phyloP scores from a whole-genome alignment of 139 green algal genomes.

The Coelastrella sp. region DNA sequence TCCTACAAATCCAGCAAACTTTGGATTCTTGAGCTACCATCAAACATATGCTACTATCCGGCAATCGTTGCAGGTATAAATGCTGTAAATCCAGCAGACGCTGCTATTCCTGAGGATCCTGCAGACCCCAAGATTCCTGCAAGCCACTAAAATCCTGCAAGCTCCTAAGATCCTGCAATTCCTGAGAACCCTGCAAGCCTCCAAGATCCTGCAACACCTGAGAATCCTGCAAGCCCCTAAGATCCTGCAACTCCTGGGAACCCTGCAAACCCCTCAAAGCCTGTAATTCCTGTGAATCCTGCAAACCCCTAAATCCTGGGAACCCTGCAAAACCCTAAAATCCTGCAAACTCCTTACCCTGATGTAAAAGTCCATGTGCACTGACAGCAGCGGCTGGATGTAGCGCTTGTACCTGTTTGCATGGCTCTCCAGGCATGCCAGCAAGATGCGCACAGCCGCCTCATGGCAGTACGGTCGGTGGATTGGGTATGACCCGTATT shows the following conservation, averaged over 20 bases:
- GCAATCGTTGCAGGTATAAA: not conserved
- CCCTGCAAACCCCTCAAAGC: not conserved
- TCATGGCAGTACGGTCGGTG: constrained; percentile 96
- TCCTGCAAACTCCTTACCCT: constrained; percentile 71
- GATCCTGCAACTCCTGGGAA: no score
- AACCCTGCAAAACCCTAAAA: not conserved
- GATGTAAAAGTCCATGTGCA: constrained; percentile 98
- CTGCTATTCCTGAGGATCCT: not conserved
- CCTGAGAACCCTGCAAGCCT: not conserved
- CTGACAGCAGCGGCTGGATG: constrained; percentile 92
- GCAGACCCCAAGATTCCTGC: not conserved
- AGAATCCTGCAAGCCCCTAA: no score
- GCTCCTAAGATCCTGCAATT: not conserved
- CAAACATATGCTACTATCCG: no score
- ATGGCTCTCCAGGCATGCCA: constrained; percentile 89
- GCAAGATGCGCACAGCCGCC: constrained; percentile 93
- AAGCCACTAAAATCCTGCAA: not conserved
- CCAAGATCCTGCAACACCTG: no score
- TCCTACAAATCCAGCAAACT: no score
- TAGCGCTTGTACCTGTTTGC: constrained; percentile 88
- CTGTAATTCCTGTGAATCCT: no score
- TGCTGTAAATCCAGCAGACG: not conserved
- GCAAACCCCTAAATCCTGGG: constrained; percentile 53
- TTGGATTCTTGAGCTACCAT: no score
- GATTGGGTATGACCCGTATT: constrained; percentile 95